Percentiles rank a stretch among this genome's conserved stretches.
Evolutionary conservation across 352 stramenopile species (phyloP).

Genomic region (Saprolegnia diclina): DNA sequence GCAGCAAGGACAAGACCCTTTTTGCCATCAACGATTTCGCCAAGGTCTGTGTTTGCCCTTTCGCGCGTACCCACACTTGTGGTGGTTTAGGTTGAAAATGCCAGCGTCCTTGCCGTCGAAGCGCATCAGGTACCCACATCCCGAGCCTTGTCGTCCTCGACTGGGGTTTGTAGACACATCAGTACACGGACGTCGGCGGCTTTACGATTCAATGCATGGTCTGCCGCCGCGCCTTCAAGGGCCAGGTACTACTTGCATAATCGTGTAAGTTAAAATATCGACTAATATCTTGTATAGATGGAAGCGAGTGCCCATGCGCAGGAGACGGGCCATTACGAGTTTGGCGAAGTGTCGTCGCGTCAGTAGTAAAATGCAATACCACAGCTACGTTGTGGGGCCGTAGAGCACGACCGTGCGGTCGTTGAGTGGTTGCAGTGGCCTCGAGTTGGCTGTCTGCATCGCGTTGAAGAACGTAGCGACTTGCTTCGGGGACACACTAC

Average conservation of each 20-base stretch:
- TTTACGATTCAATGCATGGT: constrained; percentile 72
- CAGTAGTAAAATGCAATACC: constrained; percentile 6
- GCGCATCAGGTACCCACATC: constrained; percentile 49
- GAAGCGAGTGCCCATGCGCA: constrained; percentile 60
- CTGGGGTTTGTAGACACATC: constrained; percentile 46
- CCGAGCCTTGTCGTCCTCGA: neutral
- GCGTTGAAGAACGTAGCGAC: constrained; percentile 40
- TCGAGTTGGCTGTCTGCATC: constrained; percentile 43
- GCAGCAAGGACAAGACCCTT: constrained; percentile 50
- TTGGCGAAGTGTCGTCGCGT: constrained; percentile 47
- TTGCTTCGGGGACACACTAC: constrained; percentile 45
- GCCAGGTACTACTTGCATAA: constrained; percentile 37
- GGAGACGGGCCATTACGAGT: constrained; percentile 60
- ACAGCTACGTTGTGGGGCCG: neutral
- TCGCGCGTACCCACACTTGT: constrained; percentile 1
- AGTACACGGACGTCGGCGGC: constrained; percentile 65
- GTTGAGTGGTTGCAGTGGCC: constrained; percentile 39
- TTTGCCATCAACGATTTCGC: constrained; percentile 81
- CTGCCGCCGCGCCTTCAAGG: constrained; percentile 57
- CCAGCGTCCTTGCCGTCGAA: constrained; percentile 74
- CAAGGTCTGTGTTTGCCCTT: constrained; percentile 39
- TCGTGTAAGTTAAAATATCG: neutral
- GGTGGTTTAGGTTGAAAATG: constrained; percentile 48
- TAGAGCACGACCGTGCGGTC: neutral
- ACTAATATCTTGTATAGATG: constrained; percentile 29